Evolutionary conservation across 2,329 filamentous ascomycete genomes (phyloP).

Genomic region (Fusarium sp.): DNA sequence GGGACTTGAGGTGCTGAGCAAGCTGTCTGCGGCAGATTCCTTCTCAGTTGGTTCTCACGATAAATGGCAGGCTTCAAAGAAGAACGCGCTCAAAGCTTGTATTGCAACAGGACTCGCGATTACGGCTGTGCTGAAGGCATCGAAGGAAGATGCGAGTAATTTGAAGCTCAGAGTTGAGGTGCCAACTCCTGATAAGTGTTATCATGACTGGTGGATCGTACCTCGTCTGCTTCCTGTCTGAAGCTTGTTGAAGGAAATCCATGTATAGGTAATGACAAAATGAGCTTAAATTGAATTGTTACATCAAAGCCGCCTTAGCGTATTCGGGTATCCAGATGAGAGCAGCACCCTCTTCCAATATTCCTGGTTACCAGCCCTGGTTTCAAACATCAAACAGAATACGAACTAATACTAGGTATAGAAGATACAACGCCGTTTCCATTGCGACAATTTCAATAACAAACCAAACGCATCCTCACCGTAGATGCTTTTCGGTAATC

Average conservation of each 20-base stretch:
- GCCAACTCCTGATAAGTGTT: conserved; percentile 61
- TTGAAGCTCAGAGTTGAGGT: conserved; percentile 60
- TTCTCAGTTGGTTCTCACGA: conserved; percentile 67
- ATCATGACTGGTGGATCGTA: conserved; percentile 73
- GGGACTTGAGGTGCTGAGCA: conserved; percentile 65
- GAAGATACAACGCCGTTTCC: conserved; percentile 26
- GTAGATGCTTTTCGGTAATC: conserved; percentile 21
- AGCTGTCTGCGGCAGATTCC: conserved; percentile 59
- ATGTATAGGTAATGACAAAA: not conserved
- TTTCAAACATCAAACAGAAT: not conserved
- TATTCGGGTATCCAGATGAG: conserved; percentile 43
- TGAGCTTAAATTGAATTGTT: conserved; percentile 22
- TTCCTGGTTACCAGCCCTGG: conserved; percentile 5
- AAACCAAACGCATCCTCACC: conserved; percentile 22
- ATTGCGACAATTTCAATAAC: conserved; percentile 14
- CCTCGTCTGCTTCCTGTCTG: conserved; percentile 54
- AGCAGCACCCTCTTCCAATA: conserved; percentile 13
- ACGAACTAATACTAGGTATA: conserved; percentile 3
- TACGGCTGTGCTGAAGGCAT: conserved; percentile 65
- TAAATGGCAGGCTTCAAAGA: conserved; percentile 68
- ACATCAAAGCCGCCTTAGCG: conserved; percentile 30
- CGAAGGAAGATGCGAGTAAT: conserved; percentile 49
- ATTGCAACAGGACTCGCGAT: conserved; percentile 75
- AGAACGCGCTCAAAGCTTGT: conserved; percentile 72
- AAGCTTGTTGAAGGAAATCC: not conserved